These are phyloP conservation scores for Bimuria novae-zelandiae DNA, from an alignment of 2,329 filamentous ascomycete species.

Conservation along the genomic window DNA sequence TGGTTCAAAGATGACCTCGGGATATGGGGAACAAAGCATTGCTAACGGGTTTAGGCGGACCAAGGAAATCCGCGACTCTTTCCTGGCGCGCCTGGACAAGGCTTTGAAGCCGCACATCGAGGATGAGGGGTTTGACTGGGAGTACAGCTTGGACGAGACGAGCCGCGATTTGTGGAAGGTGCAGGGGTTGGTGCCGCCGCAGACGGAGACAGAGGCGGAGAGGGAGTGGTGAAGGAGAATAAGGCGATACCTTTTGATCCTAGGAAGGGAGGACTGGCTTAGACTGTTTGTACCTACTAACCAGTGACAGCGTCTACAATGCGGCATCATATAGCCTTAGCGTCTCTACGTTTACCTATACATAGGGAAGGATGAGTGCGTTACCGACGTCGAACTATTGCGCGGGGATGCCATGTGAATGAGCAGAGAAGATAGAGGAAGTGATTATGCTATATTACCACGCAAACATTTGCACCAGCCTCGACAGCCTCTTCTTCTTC, in stretches of 20 bases:
- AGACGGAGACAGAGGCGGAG: conserved; percentile 43
- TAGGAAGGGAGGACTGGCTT: conserved; percentile 15
- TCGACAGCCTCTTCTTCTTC: conserved; percentile 5
- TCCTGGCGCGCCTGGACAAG: conserved; percentile 34
- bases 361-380: too few relatives aligned
- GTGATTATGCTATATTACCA: too few relatives aligned
- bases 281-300: not conserved
- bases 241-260: conserved; percentile 24
- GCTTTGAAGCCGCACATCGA: conserved; percentile 47
- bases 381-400: too few relatives aligned
- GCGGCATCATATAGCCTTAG: too few relatives aligned
- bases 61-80: conserved; percentile 13
- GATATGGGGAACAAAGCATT: too few relatives aligned
- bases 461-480: conserved; percentile 17
- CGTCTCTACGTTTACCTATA: too few relatives aligned
- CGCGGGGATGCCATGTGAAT: too few relatives aligned
- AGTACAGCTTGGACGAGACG: conserved; percentile 51
- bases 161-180: conserved; percentile 52
- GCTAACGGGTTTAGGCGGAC: too few relatives aligned
- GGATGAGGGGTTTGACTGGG: conserved; percentile 52
- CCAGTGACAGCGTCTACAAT: too few relatives aligned
- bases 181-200: conserved; percentile 48
- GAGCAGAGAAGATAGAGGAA: not conserved
- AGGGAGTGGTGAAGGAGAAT: conserved; percentile 34
- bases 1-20: too few relatives aligned